phyloP scores from a whole-genome alignment of 768 basidiomycete genomes.

The Leccinum truebloodii region DNA sequence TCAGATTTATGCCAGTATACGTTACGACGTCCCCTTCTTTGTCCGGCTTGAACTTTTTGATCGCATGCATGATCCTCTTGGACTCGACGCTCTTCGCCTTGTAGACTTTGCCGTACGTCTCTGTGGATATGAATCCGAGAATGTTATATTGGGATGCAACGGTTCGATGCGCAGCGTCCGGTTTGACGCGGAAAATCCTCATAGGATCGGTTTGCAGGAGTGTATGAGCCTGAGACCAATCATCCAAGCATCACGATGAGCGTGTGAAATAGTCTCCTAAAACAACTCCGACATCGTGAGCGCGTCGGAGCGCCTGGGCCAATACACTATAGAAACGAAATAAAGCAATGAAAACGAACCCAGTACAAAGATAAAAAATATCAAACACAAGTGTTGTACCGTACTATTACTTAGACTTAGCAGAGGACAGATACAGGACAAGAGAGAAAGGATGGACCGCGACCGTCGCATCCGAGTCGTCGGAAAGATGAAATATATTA shows the following conservation, averaged over 20 bases:
- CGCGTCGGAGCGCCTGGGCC: no score
- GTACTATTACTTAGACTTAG: no score
- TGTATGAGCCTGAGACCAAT: slow-evolving; percentile 33
- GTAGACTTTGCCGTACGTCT: slow-evolving; percentile 98
- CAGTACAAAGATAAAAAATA: no score
- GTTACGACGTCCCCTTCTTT: slow-evolving; percentile 96
- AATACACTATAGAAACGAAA: no score
- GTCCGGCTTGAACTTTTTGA: slow-evolving; percentile 99
- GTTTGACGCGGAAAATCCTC: slow-evolving; percentile 78
- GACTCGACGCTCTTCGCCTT: slow-evolving; percentile 83
- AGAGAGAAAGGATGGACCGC: no score
- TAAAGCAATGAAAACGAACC: no score
- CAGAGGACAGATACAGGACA: no score
- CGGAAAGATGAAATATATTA: no score
- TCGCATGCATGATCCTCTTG: slow-evolving; percentile 78
- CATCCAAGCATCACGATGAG: slow-evolving; percentile 34
- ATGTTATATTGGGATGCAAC: slow-evolving; percentile 89
- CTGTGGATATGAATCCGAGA: slow-evolving; percentile 96
- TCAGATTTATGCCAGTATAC: slow-evolving; percentile 97
- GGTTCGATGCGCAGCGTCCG: slow-evolving; percentile 64
- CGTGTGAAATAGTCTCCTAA: neutral
- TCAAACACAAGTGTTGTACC: no score
- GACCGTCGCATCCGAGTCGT: no score
- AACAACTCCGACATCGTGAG: no score
- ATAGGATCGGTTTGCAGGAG: slow-evolving; percentile 66